These are phyloP conservation scores for Cicer judaicum DNA, from an alignment of 306 rosid species.

Conservation along the genomic window DNA sequence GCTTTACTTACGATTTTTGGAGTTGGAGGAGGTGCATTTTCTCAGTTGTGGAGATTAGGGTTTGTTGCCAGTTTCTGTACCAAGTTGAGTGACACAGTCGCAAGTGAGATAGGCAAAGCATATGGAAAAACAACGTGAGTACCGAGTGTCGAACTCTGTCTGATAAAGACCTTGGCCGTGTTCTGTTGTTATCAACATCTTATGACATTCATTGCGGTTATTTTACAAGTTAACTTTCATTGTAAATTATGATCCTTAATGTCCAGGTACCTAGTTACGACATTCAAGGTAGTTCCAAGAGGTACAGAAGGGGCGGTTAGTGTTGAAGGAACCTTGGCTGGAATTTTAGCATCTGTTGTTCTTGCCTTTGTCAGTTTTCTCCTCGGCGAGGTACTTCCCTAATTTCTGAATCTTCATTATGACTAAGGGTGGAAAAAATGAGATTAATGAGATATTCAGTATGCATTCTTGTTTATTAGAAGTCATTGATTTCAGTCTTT, in stretches of 20 bases:
- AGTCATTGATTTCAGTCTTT: neutral
- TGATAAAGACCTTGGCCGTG: slow-evolving; percentile 20
- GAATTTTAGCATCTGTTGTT: slow-evolving; percentile 75
- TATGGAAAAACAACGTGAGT: slow-evolving; percentile 92
- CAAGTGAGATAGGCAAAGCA: slow-evolving; percentile 99
- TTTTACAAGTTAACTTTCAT: slow-evolving; percentile 4
- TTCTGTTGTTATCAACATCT: slow-evolving; percentile 20
- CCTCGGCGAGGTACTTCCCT: slow-evolving; percentile 72
- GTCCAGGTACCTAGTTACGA: slow-evolving; percentile 86
- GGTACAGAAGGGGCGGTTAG: slow-evolving; percentile 99
- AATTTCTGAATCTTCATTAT: slow-evolving; percentile 16
- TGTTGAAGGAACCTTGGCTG: slow-evolving; percentile 92
- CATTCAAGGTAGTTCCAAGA: slow-evolving; percentile 90
- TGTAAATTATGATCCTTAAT: slow-evolving; percentile 31
- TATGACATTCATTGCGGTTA: neutral
- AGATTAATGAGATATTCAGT: neutral
- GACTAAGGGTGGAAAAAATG: neutral
- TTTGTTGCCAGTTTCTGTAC: slow-evolving; percentile 97
- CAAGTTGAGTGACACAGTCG: slow-evolving; percentile 93
- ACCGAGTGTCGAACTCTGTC: slow-evolving; percentile 44
- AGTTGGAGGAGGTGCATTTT: slow-evolving; percentile 71
- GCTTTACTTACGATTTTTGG: slow-evolving; percentile 72
- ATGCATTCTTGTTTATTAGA: neutral
- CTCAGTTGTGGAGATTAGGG: slow-evolving; percentile 83
- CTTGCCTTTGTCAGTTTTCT: slow-evolving; percentile 72